Base-by-base conservation (phyloP, 2,329 filamentous ascomycete species). In the Fragosphaeria purpurea region DNA sequence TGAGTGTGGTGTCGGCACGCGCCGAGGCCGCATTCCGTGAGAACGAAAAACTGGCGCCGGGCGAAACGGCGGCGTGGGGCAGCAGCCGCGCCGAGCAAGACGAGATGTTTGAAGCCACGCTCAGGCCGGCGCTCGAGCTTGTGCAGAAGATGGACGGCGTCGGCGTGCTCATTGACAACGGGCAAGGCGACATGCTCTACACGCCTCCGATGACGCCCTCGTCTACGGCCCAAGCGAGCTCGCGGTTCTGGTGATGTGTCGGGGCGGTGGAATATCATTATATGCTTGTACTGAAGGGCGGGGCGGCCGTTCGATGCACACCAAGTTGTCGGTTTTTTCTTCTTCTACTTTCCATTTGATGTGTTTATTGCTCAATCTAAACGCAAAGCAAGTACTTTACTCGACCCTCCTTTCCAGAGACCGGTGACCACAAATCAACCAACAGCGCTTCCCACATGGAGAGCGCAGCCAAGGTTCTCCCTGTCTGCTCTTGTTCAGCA, bases 111-210 rank as follows among this genome's bases (percentile, higher is more conserved):
- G 45, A 55, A 30, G 50, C 56, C 1, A 50, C 61, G 2, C 61
- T 60, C 40, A 50, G 39, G n/a, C 60, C 59, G 6, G 62, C 62
- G 4, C 44, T 63, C 35, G 47, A 55, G 6, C 59, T 63, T 50
- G 52, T 65, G 22, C 55, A 54, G 46, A 44, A 55, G 46, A 65
- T 66, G 58, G 61, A 65, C 43, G 57, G 59, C 2, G 58, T 65
- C 3, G 64, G 64, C 7, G 56, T 60, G 33, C 35, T 56, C 6
- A 50, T 56, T 2, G 55, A 59, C 48, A 58, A 60, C 13, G 57
- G 56, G 4, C 56, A 56, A 41, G 48, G 42, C 12, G 38, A 50
- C 9, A 12, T 12, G 33, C 49, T 43, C 40, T 43, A 47, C 47
- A 48, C 11, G 13, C 50, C 52, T 43, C 50, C 51, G 38, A 46